Conservation (phyloP, 2,329 filamentous ascomycete species). For the Monilinia aucupariae region DNA sequence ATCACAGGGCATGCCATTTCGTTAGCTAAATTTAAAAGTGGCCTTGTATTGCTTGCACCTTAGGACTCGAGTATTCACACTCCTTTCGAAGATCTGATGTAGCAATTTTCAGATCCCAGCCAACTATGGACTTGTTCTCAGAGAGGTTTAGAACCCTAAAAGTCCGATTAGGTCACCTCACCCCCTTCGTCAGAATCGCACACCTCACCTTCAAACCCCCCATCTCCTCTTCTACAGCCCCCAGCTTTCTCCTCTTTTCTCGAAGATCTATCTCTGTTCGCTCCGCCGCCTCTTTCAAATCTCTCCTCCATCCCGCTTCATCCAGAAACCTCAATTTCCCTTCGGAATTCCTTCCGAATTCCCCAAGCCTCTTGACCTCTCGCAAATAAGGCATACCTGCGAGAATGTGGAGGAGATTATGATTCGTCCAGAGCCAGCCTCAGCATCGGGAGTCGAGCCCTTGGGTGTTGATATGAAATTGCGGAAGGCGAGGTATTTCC, state of each 20-base stretch:
- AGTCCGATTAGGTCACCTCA: not conserved
- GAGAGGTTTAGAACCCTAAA: no score
- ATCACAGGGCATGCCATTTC: not conserved
- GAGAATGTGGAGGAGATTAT: not conserved
- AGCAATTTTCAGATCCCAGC: not conserved
- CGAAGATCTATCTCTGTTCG: not conserved
- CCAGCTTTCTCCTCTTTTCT: not conserved
- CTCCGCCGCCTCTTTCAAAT: not conserved
- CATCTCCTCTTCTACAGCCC: not conserved
- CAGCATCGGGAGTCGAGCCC: not conserved
- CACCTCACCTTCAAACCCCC: not conserved
- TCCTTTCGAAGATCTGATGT: not conserved
- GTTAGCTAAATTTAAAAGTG: not conserved
- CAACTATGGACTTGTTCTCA: not conserved
- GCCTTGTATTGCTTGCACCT: no score
- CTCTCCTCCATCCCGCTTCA: not conserved
- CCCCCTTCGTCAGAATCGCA: conserved; percentile 1
- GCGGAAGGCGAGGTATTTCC: not conserved
- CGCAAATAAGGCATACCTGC: not conserved
- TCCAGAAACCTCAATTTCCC: not conserved
- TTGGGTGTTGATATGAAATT: not conserved
- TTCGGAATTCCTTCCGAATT: not conserved
- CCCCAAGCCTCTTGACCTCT: not conserved
- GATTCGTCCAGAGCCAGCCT: not conserved
- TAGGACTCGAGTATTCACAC: not conserved